Evolutionary conservation across 106 monocot genomes (phyloP).

Genomic region (Dendrobium catenatum): DNA sequence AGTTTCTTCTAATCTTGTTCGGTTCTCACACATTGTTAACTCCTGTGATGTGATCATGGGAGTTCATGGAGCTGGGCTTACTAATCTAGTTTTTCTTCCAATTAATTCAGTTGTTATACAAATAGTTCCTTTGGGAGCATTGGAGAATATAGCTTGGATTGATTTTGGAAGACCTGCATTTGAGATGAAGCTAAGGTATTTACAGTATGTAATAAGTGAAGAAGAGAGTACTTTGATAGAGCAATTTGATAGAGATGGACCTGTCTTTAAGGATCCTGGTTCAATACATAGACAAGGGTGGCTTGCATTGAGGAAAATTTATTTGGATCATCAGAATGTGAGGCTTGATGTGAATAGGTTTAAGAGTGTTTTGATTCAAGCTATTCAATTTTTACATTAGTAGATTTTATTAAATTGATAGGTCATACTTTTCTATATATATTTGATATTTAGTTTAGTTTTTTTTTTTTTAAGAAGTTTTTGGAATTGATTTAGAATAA

Average conservation of each 20-base stretch:
- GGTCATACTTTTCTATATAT: too few relatives aligned
- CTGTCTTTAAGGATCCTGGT: slow-evolving; percentile 50
- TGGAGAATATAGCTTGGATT: slow-evolving; percentile 31
- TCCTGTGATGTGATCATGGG: slow-evolving; percentile 55
- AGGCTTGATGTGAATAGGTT: slow-evolving; percentile 29
- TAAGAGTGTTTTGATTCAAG: slow-evolving; percentile 20
- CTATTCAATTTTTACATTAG: slow-evolving; percentile 14
- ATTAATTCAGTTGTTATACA: slow-evolving; percentile 46
- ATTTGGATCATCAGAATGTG: slow-evolving; percentile 40
- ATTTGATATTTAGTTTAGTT: not conserved
- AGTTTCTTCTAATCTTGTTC: slow-evolving; percentile 5
- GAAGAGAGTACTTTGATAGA: slow-evolving; percentile 59
- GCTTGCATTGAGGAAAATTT: slow-evolving; percentile 27
- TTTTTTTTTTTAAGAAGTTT: not conserved
- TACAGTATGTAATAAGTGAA: slow-evolving; percentile 39
- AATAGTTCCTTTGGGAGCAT: slow-evolving; percentile 64
- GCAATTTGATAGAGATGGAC: slow-evolving; percentile 45
- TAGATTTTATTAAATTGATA: not conserved
- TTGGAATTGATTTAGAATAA: not conserved
- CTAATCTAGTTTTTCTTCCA: slow-evolving; percentile 61
- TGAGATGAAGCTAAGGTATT: slow-evolving; percentile 39
- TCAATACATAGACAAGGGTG: slow-evolving; percentile 44
- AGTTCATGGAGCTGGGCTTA: slow-evolving; percentile 75
- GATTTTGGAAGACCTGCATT: slow-evolving; percentile 33
- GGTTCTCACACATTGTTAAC: slow-evolving; percentile 48